Evolutionary conservation across 108 stramenopile species (phyloP), one percentile per base, ranked within the genome.

Genomic region (Ochromonas danica): DNA sequence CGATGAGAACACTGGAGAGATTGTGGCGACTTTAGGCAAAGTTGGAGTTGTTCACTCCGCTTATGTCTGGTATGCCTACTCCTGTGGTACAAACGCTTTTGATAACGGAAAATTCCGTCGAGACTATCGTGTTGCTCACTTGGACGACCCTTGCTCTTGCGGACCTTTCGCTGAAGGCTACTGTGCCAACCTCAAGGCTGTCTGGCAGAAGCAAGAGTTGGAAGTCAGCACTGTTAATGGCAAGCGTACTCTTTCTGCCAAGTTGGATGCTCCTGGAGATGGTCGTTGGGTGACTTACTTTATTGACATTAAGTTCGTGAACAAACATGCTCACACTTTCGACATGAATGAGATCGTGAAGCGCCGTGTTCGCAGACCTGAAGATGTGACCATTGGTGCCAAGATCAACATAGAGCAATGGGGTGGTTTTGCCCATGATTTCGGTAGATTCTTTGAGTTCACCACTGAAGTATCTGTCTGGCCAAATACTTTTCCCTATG

Each of bases 1-100:
- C 27, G 72, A 33, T 42, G 1, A 38, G 39, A 70, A 1, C 36
- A 80, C 61, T 22, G 83, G 83, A 22, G 80, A 75, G 71, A 84
- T 84, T 63, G 39, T 31, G 17, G 39, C 72, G 14, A 75, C 72
- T 27, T 27, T 75, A 10, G 41, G 38, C 31, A 6, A 27, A 6
- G 3, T 41, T 31, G 72, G 72, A 14, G 31, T 57, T 75, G 72
- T 75, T 3, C 72, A 75, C 25, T 3, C 6, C 6, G 72, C 72
- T 3, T 14, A 45, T 22, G 51, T 75, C n/a, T 75, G 40, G 36
- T 75, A 41, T 38, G 72, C 72, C 40, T 39, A 75, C 40, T 57
- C 45, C 36, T 75, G 72, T 25, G 72, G 72, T 75, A 42, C 10
- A 6, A 75, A 75, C 25, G 27, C 72, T 31, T 67, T 67, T 36